Percentiles rank a stretch among this genome's conserved stretches.
These are phyloP conservation scores for Aquilaria malaccensis DNA, from an alignment of 345 rosid genomes.

Conservation along the genomic window DNA sequence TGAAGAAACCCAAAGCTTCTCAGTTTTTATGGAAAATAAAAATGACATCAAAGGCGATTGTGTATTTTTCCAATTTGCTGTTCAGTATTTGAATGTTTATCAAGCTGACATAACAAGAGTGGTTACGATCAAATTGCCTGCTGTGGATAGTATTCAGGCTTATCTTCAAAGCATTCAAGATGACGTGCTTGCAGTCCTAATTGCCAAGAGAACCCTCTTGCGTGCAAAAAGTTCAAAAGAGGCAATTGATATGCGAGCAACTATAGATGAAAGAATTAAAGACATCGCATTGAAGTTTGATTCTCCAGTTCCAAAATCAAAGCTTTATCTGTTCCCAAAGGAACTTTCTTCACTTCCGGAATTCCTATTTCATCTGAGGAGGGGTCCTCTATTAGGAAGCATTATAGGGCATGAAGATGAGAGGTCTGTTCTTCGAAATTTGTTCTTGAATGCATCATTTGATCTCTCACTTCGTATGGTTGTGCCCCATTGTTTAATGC, in stretches of 20 bases:
- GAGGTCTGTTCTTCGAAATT: conserved; percentile 75
- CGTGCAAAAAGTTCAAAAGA: conserved; percentile 57
- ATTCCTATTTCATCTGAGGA: conserved; percentile 82
- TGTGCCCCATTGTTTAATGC: conserved; percentile 92
- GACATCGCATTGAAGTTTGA: conserved; percentile 79
- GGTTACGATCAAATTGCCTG: conserved; percentile 67
- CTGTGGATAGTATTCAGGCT: conserved; percentile 80
- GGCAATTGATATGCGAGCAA: conserved; percentile 65
- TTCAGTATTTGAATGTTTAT: conserved; percentile 70
- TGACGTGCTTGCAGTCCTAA: conserved; percentile 84
- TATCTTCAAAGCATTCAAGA: conserved; percentile 79
- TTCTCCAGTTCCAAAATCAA: conserved; percentile 74
- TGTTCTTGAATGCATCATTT: conserved; percentile 87
- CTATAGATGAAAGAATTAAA: conserved; percentile 87
- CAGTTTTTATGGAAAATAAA: conserved; percentile 78
- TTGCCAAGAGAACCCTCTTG: conserved; percentile 85
- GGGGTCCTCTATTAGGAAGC: conserved; percentile 92
- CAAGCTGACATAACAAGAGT: conserved; percentile 88
- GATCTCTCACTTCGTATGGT: conserved; percentile 94
- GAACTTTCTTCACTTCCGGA: conserved; percentile 77
- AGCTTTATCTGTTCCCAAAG: conserved; percentile 75
- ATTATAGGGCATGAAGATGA: conserved; percentile 98
- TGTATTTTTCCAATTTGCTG: conserved; percentile 77
- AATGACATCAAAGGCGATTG: conserved; percentile 65
- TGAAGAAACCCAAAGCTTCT: conserved; percentile 93